These are phyloP conservation scores for Solanum neorickii DNA, from an alignment of 257 asterid species.

Conservation along the genomic window DNA sequence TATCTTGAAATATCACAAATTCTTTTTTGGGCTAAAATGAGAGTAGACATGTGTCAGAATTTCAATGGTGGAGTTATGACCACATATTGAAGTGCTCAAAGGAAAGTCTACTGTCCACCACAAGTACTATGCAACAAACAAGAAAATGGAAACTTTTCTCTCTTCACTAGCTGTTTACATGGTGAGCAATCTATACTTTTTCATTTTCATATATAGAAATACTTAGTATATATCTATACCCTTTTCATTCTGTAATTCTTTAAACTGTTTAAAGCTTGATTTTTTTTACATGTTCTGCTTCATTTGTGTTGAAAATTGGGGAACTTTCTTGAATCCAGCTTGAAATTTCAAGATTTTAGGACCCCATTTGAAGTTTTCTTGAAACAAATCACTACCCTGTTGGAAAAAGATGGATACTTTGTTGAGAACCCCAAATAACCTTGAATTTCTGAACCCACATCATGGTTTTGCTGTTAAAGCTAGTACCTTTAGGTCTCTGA, in stretches of 20 bases:
- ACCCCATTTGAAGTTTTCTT: conserved; percentile 7
- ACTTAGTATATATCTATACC: not conserved
- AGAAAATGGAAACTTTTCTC: not conserved
- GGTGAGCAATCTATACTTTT: conserved; percentile 2
- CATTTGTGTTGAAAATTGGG: not conserved
- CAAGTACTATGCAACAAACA: not conserved
- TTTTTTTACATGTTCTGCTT: not conserved
- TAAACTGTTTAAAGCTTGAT: not conserved
- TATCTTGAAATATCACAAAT: not conserved
- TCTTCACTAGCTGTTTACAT: not conserved
- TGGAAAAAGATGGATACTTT: conserved; percentile 50
- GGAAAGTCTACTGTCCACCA: not conserved
- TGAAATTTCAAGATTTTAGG: conserved; percentile 1
- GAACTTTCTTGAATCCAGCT: conserved; percentile 2
- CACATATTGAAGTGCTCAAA: not conserved
- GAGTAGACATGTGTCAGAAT: not conserved
- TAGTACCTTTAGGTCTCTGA: conserved; percentile 29
- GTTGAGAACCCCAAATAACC: conserved; percentile 60
- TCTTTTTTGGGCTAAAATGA: not conserved
- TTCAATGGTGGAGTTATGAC: not conserved
- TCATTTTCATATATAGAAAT: not conserved
- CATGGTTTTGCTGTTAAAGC: conserved; percentile 47
- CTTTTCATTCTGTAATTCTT: not conserved
- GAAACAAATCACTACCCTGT: not conserved
- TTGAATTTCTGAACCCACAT: conserved; percentile 54